Evolutionary conservation across 257 asterid species (phyloP).

Genomic region (Nicotiana attenuata): DNA sequence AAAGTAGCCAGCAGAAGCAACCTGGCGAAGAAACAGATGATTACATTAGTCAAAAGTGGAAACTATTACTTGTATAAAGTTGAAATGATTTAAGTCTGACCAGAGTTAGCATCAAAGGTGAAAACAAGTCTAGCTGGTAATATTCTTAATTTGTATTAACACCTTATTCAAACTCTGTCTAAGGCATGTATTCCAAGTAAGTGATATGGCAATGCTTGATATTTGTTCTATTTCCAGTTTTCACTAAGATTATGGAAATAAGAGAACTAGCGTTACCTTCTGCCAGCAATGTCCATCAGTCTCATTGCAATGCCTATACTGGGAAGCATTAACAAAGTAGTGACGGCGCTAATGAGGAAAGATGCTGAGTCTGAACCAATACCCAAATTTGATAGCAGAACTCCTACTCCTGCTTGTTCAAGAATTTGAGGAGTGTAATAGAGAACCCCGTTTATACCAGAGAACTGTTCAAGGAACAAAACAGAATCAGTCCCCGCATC

Average conservation of each 20-base stretch:
- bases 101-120: not conserved
- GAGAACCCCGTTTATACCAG: conserved; percentile 93
- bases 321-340: conserved; percentile 92
- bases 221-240: not conserved
- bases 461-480: conserved; percentile 42
- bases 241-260: not conserved
- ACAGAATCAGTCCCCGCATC: not conserved
- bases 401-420: conserved; percentile 94
- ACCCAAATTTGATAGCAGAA: conserved; percentile 72
- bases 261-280: conserved; percentile 49
- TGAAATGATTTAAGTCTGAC: not conserved
- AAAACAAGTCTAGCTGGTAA: not conserved
- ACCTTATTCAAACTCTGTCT: not conserved
- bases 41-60: not conserved
- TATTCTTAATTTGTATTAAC: not conserved
- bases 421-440: conserved; percentile 99
- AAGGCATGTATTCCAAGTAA: not conserved
- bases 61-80: not conserved
- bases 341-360: conserved; percentile 71
- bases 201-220: not conserved
- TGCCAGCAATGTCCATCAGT: conserved; percentile 90
- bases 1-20: conserved; percentile 69
- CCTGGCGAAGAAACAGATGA: conserved; percentile 9
- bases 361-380: conserved; percentile 77
- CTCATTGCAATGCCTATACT: conserved; percentile 94